A percentile compares a stretch with the other conserved stretches of the same genome.
Evolutionary conservation across 331 rosid genomes (phyloP).

Genomic region (Telfairia occidentalis): DNA sequence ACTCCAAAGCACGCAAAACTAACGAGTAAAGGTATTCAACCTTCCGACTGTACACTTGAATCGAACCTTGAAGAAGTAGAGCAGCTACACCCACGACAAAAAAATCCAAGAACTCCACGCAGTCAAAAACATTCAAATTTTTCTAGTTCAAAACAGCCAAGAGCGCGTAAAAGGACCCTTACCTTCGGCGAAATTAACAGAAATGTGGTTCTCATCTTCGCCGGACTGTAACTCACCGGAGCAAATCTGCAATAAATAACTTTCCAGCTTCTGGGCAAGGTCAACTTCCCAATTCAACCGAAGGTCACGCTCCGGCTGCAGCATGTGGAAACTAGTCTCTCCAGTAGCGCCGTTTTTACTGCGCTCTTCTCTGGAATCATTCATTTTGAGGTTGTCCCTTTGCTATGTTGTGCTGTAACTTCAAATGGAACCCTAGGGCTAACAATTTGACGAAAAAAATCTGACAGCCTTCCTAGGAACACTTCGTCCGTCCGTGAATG

Average conservation of each 20-base stretch:
- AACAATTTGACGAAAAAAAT: constrained; percentile 5
- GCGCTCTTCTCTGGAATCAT: constrained; percentile 26
- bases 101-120: neutral
- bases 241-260: constrained; percentile 66
- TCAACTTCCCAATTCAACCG: constrained; percentile 91
- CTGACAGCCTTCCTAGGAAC: neutral
- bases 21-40: constrained; percentile 75
- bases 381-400: constrained; percentile 30
- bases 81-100: constrained; percentile 61
- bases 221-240: constrained; percentile 56
- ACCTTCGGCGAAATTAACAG: constrained; percentile 91
- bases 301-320: constrained; percentile 86
- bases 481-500: neutral
- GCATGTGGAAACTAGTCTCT: constrained; percentile 35
- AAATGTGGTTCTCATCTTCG: constrained; percentile 37
- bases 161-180: neutral
- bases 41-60: constrained; percentile 87
- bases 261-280: constrained; percentile 76
- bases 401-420: constrained; percentile 15
- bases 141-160: neutral
- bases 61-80: constrained; percentile 79
- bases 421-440: constrained; percentile 33
- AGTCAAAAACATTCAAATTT: constrained; percentile 10
- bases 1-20: constrained; percentile 85
- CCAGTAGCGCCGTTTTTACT: constrained; percentile 21